Conservation (phyloP, 2,329 filamentous ascomycete species). For the Trichoderma atroviride region DNA sequence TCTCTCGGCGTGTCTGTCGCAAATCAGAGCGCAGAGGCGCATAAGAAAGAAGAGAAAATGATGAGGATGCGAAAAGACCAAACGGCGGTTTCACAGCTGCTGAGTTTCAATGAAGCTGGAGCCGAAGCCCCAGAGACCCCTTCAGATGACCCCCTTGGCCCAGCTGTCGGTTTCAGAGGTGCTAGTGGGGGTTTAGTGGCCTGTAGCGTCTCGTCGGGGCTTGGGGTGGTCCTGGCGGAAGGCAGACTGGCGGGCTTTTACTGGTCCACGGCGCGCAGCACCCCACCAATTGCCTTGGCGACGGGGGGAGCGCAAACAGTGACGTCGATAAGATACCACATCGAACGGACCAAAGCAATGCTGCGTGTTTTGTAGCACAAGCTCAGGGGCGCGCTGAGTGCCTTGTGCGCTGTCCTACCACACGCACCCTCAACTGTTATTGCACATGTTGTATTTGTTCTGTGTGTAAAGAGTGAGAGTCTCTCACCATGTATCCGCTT, state of each 20-base stretch:
- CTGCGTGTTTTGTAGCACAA: not conserved
- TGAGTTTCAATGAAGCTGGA: constrained; percentile 23
- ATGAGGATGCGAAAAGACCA: constrained; percentile 7
- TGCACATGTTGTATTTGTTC: not conserved
- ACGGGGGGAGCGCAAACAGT: constrained; percentile 10
- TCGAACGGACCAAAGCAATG: not conserved
- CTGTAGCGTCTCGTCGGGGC: not conserved
- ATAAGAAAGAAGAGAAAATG: not conserved
- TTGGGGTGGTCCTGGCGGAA: constrained; percentile 7
- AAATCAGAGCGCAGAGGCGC: not conserved
- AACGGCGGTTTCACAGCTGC: constrained; percentile 23
- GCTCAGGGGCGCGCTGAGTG: constrained; percentile 6
- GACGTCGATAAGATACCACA: constrained; percentile 20
- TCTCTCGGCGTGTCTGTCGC: not conserved
- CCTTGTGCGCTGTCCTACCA: not conserved
- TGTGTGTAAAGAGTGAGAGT: not conserved
- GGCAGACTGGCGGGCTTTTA: constrained; percentile 20
- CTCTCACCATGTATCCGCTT: not conserved
- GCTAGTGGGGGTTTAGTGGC: constrained; percentile 23
- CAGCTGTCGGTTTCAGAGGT: constrained; percentile 26
- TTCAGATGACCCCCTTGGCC: constrained; percentile 22
- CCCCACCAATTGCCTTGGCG: constrained; percentile 24
- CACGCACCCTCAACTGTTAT: not conserved
- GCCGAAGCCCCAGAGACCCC: not conserved
- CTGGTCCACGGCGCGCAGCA: constrained; percentile 1